Base-by-base conservation (phyloP, 129 eudicot genomes). In the Escallonia rubra region DNA sequence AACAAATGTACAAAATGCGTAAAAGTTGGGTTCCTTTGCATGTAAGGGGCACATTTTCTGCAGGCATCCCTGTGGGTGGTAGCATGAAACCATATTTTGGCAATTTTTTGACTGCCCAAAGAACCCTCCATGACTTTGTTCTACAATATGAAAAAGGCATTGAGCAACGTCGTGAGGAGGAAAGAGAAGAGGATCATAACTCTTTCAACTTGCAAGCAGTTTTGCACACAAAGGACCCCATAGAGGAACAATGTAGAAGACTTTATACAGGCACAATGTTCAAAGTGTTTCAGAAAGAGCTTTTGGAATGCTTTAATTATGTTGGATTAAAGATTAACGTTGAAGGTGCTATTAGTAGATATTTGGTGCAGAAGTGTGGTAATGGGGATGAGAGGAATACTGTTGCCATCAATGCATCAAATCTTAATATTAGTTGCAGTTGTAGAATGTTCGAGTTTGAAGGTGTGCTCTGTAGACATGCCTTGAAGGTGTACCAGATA, bases 361-460 rank as follows among this genome's bases (percentile, higher is more conserved):
- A 86, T 80, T 44, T 86, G 65, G 90, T 90, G 59, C 95, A 86
- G 60, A 86, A 86, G 71, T 77, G 90, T 54, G 90, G 86, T 6
- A 90, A 81, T 60, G 90, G 88, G 9, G 94, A 90, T 12, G 96
- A 86, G 75, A 70, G 91, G 59, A 69, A 84, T 46, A 90, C 95
- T 0, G 96, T 86, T 52, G 91, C 95, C 62, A 83, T 86, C n/a
- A 90, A 86, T 41, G 85, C 86, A 14, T 83, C 90, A 10, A 90
- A 86, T 74, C 79, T 86, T 47, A 90, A 90, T 47, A 64, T 81
- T 74, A 86, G 80, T 56, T 90, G 96, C 74, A 90, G 95, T 57
- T 90, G 96, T 72, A 82, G 82, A 65, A 84, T 90, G 96, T 90
- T 90, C 63, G 96, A 90, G 57, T 90, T 86, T 58, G 95, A 86